A percentile compares a stretch with the other conserved stretches of the same genome.
Conservation (phyloP, 805 yeast species). For the Komagataella pastoris region DNA sequence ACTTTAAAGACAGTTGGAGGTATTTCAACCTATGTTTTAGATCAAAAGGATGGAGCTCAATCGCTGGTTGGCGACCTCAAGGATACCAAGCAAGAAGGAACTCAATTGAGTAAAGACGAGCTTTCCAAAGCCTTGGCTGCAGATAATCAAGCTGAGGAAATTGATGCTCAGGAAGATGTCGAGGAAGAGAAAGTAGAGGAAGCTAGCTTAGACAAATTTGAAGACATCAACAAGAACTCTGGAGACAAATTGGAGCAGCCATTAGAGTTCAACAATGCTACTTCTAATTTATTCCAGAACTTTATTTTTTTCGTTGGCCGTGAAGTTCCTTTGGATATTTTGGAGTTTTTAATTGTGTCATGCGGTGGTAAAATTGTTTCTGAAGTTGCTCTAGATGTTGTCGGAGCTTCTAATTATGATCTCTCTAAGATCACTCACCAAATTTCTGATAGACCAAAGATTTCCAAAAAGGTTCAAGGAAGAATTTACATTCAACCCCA, state of each 20-base stretch:
- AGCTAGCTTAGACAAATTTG: conserved; percentile 58
- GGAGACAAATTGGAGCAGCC: conserved; percentile 75
- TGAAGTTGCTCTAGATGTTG: conserved; percentile 78
- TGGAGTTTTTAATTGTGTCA: conserved; percentile 77
- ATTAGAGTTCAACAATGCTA: conserved; percentile 37
- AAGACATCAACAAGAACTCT: conserved; percentile 42
- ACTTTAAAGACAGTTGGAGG: conserved; percentile 86
- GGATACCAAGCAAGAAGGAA: conserved; percentile 16
- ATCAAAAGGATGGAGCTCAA: conserved; percentile 25
- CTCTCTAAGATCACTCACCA: conserved; percentile 77
- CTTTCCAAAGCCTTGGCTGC: conserved; percentile 41
- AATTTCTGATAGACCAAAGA: conserved; percentile 83
- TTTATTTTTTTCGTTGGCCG: conserved; percentile 84
- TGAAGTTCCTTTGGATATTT: conserved; percentile 86
- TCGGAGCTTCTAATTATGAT: conserved; percentile 36
- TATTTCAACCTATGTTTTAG: conserved; percentile 68
- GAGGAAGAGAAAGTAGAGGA: conserved; percentile 27
- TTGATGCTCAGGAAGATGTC: conserved; percentile 21
- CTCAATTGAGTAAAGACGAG: conserved; percentile 25
- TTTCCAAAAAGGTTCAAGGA: conserved; percentile 68
- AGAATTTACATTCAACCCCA: conserved; percentile 95
- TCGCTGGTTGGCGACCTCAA: conserved; percentile 23
- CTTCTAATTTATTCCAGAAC: conserved; percentile 54
- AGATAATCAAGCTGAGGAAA: conserved; percentile 27
- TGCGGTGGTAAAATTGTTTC: conserved; percentile 80